Conservation (phyloP, 108 stramenopile species). For the Skeletonema costatum region DNA sequence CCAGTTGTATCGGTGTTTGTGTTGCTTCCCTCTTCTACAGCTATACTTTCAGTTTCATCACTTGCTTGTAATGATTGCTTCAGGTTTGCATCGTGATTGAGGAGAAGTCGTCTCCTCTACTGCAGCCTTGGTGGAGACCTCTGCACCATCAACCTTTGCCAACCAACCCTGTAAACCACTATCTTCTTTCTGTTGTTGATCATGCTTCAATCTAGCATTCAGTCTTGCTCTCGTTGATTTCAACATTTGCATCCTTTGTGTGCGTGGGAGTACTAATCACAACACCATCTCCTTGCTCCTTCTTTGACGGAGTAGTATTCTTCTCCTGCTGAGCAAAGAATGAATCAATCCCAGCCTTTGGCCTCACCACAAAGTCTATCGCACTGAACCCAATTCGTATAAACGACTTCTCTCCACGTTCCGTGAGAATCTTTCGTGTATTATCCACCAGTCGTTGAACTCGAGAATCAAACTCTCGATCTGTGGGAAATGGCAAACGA, state of each 20-base stretch:
- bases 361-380: conserved; percentile 46
- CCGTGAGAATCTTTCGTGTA: conserved; percentile 34
- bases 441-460: conserved; percentile 35
- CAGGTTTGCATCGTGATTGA: neutral
- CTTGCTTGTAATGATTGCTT: neutral
- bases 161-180: neutral
- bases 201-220: neutral
- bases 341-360: conserved; percentile 51
- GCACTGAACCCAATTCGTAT: conserved; percentile 55
- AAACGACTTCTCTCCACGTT: conserved; percentile 16
- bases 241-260: neutral
- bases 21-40: neutral
- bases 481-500: conserved; percentile 51
- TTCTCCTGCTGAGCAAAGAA: conserved; percentile 27
- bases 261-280: neutral
- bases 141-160: conserved; percentile 8
- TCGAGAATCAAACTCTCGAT: conserved; percentile 35
- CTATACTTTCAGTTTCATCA: neutral
- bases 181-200: neutral
- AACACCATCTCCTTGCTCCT: neutral
- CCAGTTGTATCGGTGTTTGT: neutral
- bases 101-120: neutral
- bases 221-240: neutral
- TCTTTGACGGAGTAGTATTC: neutral
- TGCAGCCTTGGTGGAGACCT: neutral